These are phyloP conservation scores for Isabelozyma pseudorhagii DNA, from an alignment of 805 yeast species.

Conservation along the genomic window DNA sequence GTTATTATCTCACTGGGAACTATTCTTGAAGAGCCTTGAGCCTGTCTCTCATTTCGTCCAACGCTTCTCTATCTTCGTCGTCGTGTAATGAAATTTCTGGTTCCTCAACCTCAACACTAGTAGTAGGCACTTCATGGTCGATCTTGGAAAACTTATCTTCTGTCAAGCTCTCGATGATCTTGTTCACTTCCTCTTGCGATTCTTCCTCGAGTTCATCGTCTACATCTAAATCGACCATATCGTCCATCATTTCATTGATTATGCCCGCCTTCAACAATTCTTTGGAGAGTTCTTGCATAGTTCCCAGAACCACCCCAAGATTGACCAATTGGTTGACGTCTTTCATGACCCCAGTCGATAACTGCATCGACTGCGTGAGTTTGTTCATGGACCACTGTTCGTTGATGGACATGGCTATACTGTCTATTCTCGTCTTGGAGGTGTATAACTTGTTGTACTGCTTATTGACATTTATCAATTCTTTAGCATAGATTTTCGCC, in stretches of 20 bases:
- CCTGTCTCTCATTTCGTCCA: slow-evolving; percentile 86
- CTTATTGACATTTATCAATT: slow-evolving; percentile 66
- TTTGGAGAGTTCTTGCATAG: slow-evolving; percentile 82
- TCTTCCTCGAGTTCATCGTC: slow-evolving; percentile 66
- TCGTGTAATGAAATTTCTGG: slow-evolving; percentile 20
- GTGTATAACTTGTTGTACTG: slow-evolving; percentile 72
- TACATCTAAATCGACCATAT: slow-evolving; percentile 68
- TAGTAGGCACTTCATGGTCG: slow-evolving; percentile 30
- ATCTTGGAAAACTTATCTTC: slow-evolving; percentile 38
- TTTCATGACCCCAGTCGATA: slow-evolving; percentile 78
- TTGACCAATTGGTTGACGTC: slow-evolving; percentile 79
- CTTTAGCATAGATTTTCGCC: slow-evolving; percentile 79
- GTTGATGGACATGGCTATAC: slow-evolving; percentile 83
- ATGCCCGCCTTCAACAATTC: slow-evolving; percentile 85
- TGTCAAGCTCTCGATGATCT: slow-evolving; percentile 45
- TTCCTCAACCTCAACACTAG: slow-evolving; percentile 18
- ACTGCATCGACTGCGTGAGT: slow-evolving; percentile 75
- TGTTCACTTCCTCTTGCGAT: slow-evolving; percentile 63
- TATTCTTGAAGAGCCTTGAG: slow-evolving; percentile 70
- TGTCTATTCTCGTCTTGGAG: slow-evolving; percentile 81
- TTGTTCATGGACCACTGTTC: slow-evolving; percentile 88
- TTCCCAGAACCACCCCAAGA: slow-evolving; percentile 73
- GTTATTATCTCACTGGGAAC: background rate
- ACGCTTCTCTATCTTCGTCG: slow-evolving; percentile 70
- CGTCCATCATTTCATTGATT: slow-evolving; percentile 94